A percentile compares a stretch with the other conserved stretches of the same genome.
phyloP scores from a whole-genome alignment of 495 filamentous ascomycete genomes.

The Aspergillus saccharolyticus region DNA sequence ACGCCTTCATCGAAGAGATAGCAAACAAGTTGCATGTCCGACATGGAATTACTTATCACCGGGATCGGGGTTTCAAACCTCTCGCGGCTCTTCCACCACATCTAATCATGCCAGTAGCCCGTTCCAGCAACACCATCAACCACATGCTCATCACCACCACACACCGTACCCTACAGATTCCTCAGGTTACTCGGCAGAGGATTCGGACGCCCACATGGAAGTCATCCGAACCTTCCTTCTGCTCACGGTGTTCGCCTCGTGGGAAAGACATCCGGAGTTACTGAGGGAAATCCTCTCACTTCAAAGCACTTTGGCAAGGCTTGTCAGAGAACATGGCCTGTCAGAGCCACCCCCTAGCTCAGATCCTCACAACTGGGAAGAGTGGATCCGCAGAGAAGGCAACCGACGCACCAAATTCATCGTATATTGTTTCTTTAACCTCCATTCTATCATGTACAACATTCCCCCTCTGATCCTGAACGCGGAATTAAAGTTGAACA shows the following conservation, averaged over 20 bases:
- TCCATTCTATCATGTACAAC: conserved; percentile 52
- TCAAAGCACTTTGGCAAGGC: conserved; percentile 44
- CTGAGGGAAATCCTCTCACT: conserved; percentile 47
- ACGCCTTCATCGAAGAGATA: conserved; percentile 42
- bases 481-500: conserved; percentile 44
- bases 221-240: conserved; percentile 45
- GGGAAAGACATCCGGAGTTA: conserved; percentile 47
- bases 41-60: conserved; percentile 43
- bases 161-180: conserved; percentile 29
- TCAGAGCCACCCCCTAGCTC: conserved; percentile 28
- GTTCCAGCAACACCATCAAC: conserved; percentile 33
- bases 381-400: conserved; percentile 46
- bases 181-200: conserved; percentile 37
- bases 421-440: conserved; percentile 52
- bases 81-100: conserved; percentile 37
- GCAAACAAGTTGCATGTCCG: conserved; percentile 39
- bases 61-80: conserved; percentile 32
- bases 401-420: conserved; percentile 48
- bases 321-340: conserved; percentile 46
- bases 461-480: conserved; percentile 50
- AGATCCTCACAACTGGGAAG: conserved; percentile 43
- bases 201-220: conserved; percentile 48
- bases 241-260: conserved; percentile 49
- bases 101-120: conserved; percentile 39
- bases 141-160: conserved; percentile 8